A percentile compares a stretch with the other conserved stretches of the same genome.
phyloP scores from a whole-genome alignment of 176 grass and related monocot genomes.

The Carex cristatella region DNA sequence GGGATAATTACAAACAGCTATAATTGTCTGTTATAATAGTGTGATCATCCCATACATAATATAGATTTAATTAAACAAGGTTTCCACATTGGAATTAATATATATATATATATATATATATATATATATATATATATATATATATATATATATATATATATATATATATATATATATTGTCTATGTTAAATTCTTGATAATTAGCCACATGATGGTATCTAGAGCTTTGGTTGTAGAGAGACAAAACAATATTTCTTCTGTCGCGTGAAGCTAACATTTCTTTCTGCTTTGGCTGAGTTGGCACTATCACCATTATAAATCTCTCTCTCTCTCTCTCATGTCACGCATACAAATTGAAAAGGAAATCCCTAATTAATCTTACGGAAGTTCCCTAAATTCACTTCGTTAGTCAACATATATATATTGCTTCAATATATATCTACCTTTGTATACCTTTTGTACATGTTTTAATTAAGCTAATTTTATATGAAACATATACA shows the following conservation, averaged over 20 bases:
- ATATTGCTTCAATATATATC: not conserved
- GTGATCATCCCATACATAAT: too few species aligned
- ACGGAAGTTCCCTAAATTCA: not conserved
- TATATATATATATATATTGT: too few species aligned
- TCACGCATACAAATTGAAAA: slow-evolving; percentile 20
- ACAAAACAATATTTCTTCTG: not conserved
- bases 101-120: too few species aligned
- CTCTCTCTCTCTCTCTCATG: slow-evolving; percentile 14
- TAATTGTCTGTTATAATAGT: too few species aligned
- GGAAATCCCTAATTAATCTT: not conserved
- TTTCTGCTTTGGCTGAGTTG: slow-evolving; percentile 17
- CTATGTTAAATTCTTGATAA: not conserved
- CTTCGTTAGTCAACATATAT: not conserved
- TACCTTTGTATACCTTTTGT: too few species aligned
- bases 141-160: too few species aligned
- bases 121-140: too few species aligned
- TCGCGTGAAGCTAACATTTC: slow-evolving; percentile 11
- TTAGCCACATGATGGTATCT: not conserved
- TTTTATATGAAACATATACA: not conserved
- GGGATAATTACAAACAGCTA: not conserved
- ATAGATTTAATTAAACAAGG: too few species aligned
- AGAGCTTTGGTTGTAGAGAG: not conserved
- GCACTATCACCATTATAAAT: not conserved
- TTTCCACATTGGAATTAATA: too few species aligned
- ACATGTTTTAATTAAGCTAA: not conserved